A percentile compares a stretch with the other conserved stretches of the same genome.
phyloP scores from a whole-genome alignment of 257 asterid genomes.

The Dorcoceras hygrometricum region DNA sequence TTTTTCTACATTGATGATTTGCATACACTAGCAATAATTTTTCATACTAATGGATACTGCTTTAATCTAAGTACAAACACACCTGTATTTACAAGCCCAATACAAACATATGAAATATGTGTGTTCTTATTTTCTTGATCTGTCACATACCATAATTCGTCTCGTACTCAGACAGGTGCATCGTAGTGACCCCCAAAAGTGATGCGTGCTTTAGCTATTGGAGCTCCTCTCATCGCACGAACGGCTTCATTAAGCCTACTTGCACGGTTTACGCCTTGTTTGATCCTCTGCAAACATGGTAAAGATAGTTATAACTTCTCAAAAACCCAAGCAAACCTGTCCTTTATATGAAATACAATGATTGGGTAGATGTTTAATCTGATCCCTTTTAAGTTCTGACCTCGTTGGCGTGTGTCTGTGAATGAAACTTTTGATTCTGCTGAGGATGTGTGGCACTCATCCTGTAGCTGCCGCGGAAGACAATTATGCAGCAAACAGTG shows the following conservation, averaged over 20 bases:
- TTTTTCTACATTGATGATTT: not conserved
- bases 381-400: constrained; percentile 19
- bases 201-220: not conserved
- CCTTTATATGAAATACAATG: not conserved
- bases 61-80: too few species aligned
- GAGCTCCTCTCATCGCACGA: not conserved
- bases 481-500: constrained; percentile 62
- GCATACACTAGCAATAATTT: not conserved
- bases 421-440: constrained; percentile 46
- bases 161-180: not conserved
- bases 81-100: not conserved
- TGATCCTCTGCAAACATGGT: not conserved
- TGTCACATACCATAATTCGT: not conserved
- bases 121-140: not conserved
- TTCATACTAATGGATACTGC: not conserved
- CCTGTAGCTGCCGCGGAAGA: constrained; percentile 35
- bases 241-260: not conserved
- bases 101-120: not conserved
- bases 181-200: not conserved
- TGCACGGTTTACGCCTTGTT: not conserved
- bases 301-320: not conserved
- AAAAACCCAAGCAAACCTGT: not conserved
- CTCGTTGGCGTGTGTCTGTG: constrained; percentile 53
- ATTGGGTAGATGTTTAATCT: not conserved
- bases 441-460: constrained; percentile 29